Percentiles rank a stretch among this genome's conserved stretches.
These are phyloP conservation scores for Penicillium herquei DNA, from an alignment of 495 filamentous ascomycete genomes.

Conservation along the genomic window DNA sequence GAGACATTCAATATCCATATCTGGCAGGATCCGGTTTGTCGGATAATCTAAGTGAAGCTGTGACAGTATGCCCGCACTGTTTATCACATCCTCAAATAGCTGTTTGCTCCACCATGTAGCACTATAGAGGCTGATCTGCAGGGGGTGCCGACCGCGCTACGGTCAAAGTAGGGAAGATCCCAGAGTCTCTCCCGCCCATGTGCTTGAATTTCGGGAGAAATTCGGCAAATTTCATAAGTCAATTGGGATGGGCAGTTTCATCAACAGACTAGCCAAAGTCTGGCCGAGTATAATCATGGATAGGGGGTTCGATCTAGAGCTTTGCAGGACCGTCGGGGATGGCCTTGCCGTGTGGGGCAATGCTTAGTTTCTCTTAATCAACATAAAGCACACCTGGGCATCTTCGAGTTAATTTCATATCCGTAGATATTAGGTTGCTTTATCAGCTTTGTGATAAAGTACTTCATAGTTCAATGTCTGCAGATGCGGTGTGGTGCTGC, in stretches of 20 bases:
- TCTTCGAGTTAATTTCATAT: too few species aligned
- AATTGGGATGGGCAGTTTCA: background rate
- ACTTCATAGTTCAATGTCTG: too few species aligned
- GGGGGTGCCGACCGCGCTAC: background rate
- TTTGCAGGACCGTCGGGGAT: too few species aligned
- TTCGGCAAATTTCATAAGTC: background rate
- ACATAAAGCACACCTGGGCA: too few species aligned
- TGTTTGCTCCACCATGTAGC: background rate
- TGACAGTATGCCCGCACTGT: background rate
- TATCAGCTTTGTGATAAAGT: too few species aligned
- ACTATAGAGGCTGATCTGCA: background rate
- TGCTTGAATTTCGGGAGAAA: conserved; percentile 4
- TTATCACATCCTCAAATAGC: background rate
- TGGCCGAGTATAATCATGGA: too few species aligned
- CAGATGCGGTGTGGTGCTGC: too few species aligned
- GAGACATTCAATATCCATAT: too few species aligned
- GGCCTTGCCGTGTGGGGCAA: background rate
- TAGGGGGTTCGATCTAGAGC: too few species aligned
- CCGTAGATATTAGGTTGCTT: too few species aligned
- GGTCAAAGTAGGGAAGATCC: background rate
- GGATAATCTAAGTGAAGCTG: background rate
- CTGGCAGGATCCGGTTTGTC: too few species aligned
- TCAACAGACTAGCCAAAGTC: background rate
- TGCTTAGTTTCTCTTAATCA: background rate
- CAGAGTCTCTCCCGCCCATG: background rate